A percentile compares a stretch with the other conserved stretches of the same genome.
Evolutionary conservation across 805 yeast species (phyloP).

Genomic region (Nakazawaea peltata): DNA sequence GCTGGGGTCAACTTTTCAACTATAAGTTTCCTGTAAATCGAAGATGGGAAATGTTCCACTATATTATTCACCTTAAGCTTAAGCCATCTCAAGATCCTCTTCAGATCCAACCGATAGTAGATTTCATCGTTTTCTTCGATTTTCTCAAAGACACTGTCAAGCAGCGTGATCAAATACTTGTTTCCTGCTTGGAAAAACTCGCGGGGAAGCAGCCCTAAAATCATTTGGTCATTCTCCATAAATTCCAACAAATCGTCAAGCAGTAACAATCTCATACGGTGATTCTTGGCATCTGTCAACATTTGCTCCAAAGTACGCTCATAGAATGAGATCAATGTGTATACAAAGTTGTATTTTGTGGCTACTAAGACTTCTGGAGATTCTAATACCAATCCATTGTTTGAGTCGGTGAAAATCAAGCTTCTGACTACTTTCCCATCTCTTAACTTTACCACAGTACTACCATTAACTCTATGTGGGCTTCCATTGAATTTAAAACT

Average conservation of each 20-base stretch:
- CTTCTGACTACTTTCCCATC: constrained; percentile 33
- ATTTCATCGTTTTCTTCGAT: constrained; percentile 34
- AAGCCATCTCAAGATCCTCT: constrained; percentile 30
- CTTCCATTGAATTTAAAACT: constrained; percentile 29
- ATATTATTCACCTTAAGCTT: constrained; percentile 29
- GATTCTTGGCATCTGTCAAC: constrained; percentile 5
- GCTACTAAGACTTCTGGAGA: constrained; percentile 30
- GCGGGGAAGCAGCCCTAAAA: constrained; percentile 22
- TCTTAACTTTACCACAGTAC: constrained; percentile 18
- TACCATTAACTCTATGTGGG: constrained; percentile 21
- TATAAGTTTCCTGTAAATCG: constrained; percentile 19
- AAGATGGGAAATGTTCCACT: constrained; percentile 27
- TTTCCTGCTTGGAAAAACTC: constrained; percentile 22
- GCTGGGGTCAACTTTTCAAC: constrained; percentile 19
- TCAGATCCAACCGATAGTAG: constrained; percentile 35
- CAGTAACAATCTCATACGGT: constrained; percentile 23
- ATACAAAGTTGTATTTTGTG: constrained; percentile 31
- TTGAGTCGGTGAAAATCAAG: constrained; percentile 18
- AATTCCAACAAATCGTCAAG: constrained; percentile 37
- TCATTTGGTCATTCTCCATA: constrained; percentile 16
- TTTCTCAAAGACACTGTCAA: constrained; percentile 29
- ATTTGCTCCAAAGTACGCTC: constrained; percentile 18
- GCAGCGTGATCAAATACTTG: constrained; percentile 14
- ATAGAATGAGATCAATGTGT: constrained; percentile 30
- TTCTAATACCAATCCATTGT: constrained; percentile 31